Conservation (phyloP, 2,329 filamentous ascomycete genomes). For the Juglanconis sp. region DNA sequence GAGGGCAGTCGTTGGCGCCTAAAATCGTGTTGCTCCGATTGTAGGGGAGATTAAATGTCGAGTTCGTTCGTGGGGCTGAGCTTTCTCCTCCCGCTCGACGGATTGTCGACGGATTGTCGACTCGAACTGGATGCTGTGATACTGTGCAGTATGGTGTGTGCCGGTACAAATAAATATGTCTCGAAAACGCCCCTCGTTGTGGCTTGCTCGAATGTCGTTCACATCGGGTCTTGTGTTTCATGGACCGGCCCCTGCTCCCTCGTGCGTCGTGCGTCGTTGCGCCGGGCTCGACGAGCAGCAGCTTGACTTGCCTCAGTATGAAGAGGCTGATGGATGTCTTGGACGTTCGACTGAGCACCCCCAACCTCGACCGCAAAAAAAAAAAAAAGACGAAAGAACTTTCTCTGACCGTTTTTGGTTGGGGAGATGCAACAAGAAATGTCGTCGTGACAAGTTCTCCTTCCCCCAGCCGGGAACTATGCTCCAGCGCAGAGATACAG, state of each 20-base stretch:
- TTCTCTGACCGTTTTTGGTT: no score
- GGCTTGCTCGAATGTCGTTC: slow-evolving; percentile 7
- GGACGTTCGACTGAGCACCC: no score
- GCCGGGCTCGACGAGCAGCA: neutral
- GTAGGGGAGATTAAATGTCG: neutral
- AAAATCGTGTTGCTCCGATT: neutral
- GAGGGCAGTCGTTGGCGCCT: no score
- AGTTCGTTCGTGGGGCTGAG: no score
- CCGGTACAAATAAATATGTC: neutral
- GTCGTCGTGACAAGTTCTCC: no score
- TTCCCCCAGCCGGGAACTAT: no score
- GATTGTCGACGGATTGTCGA: neutral
- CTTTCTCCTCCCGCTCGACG: neutral
- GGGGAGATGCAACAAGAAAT: no score
- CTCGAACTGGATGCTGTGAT: slow-evolving; percentile 1
- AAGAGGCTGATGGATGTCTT: no score
- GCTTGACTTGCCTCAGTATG: neutral
- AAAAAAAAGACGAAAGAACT: no score
- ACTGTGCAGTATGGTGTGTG: neutral
- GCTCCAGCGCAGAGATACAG: no score
- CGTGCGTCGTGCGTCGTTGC: slow-evolving; percentile 5
- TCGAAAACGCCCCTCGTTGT: neutral
- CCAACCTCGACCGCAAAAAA: no score
- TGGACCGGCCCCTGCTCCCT: neutral
- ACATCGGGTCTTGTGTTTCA: slow-evolving; percentile 9